Base-by-base conservation (phyloP, 2,329 filamentous ascomycete species). In the Exophiala oligosperma region DNA sequence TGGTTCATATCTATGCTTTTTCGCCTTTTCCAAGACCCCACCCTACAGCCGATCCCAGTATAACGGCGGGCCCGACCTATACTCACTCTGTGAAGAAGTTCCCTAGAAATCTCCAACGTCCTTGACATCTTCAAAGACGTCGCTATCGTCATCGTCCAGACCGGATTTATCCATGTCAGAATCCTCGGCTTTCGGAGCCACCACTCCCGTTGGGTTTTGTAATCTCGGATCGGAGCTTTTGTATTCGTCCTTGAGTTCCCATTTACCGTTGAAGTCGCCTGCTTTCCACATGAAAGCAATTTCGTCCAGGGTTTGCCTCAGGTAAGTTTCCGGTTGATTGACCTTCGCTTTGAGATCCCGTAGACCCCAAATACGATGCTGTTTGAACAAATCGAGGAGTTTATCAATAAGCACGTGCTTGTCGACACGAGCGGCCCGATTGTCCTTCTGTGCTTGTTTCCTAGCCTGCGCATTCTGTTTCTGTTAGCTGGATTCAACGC, bases 291-390 rank as follows among this genome's bases (percentile, higher is more conserved):
- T 64, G 40, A 62, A 60, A 5, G 65, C 66, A 28, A 68, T 65
- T 23, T 66, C 62, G 11, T 92, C 89, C 65, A 99, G 77, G 0
- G 87, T 88, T 71, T 94, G 85, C 54, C 93, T 91, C 61, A 99
- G 84, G 73, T 92, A 97, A n/a, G 89, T 87, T 72, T 97, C 94
- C 1, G 94, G 94, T 75, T 99, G 94, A 59, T 87, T 84, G 40
- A 95, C 84, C 60, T 83, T 79, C 51, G 85, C 81, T 63, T 91
- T 91, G 66, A 99, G 83, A 4, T 89, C 85, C 70, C 91, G 92
- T 81, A 97, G 90, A n/a, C 89, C 87, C 92, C 93, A 99, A 75
- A 94, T 97, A 67, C 88, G 86, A 80, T 89, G 96, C 68, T 89
- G 80, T 56, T 87, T 84, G 84, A 97, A 99, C 71, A 87, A 89